phyloP scores from a whole-genome alignment of 805 yeast genomes.

The Candida awuae region DNA sequence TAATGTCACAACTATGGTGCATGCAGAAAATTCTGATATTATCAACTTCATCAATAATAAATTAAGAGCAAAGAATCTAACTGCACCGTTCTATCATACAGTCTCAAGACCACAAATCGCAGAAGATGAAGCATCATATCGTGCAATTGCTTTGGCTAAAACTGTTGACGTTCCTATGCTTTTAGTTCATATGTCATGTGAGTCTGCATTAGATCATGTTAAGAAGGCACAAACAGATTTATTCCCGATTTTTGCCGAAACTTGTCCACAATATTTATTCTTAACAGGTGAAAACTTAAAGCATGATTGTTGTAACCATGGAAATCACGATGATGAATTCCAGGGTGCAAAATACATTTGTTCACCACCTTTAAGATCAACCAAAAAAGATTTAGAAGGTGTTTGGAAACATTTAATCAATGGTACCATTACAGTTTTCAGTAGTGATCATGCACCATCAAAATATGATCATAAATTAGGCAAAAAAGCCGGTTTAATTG shows the following conservation, averaged over 20 bases:
- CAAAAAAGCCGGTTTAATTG: conserved; percentile 32
- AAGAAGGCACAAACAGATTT: conserved; percentile 33
- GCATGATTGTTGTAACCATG: conserved; percentile 13
- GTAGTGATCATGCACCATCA: conserved; percentile 40
- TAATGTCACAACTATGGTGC: conserved; percentile 41
- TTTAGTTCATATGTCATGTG: conserved; percentile 40
- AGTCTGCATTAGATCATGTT: conserved; percentile 33
- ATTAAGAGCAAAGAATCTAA: conserved; percentile 28
- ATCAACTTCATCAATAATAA: conserved; percentile 26
- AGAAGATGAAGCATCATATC: conserved; percentile 41
- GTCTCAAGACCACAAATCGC: conserved; percentile 36
- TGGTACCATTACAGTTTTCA: conserved; percentile 38
- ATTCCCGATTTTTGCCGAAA: conserved; percentile 38
- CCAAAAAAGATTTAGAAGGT: conserved; percentile 31
- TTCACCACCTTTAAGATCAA: conserved; percentile 40
- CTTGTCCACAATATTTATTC: conserved; percentile 41
- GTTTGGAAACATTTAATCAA: conserved; percentile 38
- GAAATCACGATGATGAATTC: conserved; percentile 28
- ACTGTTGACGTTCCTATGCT: conserved; percentile 38
- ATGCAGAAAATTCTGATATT: conserved; percentile 42
- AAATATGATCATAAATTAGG: conserved; percentile 34
- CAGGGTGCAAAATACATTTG: conserved; percentile 42
- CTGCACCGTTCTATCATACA: conserved; percentile 37
- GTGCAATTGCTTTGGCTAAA: conserved; percentile 36
- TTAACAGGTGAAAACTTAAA: conserved; percentile 33